Evolutionary conservation across 1,284 basidiomycete genomes (phyloP).

Genomic region (Mycena citricolor): DNA sequence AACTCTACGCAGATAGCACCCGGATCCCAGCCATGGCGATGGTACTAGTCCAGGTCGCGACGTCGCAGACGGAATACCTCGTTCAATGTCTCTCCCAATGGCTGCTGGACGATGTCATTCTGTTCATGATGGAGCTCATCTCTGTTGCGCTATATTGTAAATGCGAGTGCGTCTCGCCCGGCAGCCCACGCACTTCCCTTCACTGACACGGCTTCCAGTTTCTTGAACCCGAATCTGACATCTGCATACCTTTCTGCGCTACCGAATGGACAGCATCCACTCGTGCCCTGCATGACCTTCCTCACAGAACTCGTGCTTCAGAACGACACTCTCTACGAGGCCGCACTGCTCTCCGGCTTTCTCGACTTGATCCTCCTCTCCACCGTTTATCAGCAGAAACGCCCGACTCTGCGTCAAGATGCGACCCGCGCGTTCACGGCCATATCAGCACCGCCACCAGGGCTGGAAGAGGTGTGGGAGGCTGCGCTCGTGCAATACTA

Average conservation of each 20-base stretch:
- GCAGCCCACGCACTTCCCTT: too few relatives aligned
- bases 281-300: slow-evolving; percentile 8
- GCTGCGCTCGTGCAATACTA: slow-evolving; percentile 7
- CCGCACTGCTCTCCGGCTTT: slow-evolving; percentile 8
- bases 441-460: not conserved
- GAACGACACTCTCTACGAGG: slow-evolving; percentile 12
- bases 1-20: not conserved
- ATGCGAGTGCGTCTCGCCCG: slow-evolving; percentile 8
- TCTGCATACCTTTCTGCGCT: slow-evolving; percentile 7
- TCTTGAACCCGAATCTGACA: slow-evolving; percentile 6
- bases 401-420: too few relatives aligned
- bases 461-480: slow-evolving; percentile 6
- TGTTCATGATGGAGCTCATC: slow-evolving; percentile 7
- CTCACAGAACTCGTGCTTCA: slow-evolving; percentile 8
- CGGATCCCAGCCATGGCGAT: slow-evolving; percentile 3
- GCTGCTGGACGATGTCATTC: slow-evolving; percentile 1
- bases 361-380: slow-evolving; percentile 15
- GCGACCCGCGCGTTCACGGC: not conserved
- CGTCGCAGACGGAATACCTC: not conserved
- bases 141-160: slow-evolving; percentile 7
- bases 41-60: slow-evolving; percentile 4
- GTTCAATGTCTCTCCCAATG: not conserved
- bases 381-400: not conserved
- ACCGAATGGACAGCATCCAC: not conserved
- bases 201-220: slow-evolving; percentile 1